Conservation (phyloP, 306 rosid species). For the Erythrophleum fordii region DNA sequence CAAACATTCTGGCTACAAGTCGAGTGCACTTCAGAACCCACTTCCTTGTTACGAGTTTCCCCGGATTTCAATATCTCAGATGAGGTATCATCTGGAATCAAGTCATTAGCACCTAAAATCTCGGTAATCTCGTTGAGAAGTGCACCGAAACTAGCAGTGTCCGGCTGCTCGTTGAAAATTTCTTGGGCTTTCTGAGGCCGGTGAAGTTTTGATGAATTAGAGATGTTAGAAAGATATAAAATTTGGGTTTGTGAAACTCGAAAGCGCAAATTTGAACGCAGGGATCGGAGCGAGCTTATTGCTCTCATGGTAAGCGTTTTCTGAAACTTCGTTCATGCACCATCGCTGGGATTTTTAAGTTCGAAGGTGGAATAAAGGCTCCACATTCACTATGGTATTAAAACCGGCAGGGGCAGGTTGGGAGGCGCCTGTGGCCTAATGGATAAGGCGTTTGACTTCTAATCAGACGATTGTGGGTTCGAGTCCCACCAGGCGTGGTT, state of each 20-base stretch:
- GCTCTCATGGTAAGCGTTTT: conserved; percentile 41
- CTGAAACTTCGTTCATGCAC: background rate
- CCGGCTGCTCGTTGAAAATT: conserved; percentile 16
- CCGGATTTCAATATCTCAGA: conserved; percentile 47
- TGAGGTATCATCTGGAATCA: conserved; percentile 31
- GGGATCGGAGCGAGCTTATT: conserved; percentile 24
- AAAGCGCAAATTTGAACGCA: conserved; percentile 10
- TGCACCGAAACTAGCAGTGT: conserved; percentile 23
- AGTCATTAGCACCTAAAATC: conserved; percentile 63
- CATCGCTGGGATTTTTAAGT: background rate
- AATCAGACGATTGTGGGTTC: conserved; percentile 40
- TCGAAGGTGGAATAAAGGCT: no score
- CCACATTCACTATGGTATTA: no score
- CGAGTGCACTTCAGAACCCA: conserved; percentile 24
- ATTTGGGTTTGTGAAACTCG: conserved; percentile 25
- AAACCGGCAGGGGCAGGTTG: no score
- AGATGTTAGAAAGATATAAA: conserved; percentile 30
- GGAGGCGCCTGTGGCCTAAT: conserved; percentile 31
- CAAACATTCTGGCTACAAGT: conserved; percentile 53
- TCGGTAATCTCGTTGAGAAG: conserved; percentile 68
- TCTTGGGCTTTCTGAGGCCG: conserved; percentile 9
- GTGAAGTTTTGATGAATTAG: conserved; percentile 36
- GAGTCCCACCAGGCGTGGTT: conserved; percentile 25
- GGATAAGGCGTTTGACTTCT: conserved; percentile 35
- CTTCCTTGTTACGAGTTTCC: background rate